These are phyloP conservation scores for Limonium bicolor DNA, from an alignment of 148 eudicot species.

Conservation along the genomic window DNA sequence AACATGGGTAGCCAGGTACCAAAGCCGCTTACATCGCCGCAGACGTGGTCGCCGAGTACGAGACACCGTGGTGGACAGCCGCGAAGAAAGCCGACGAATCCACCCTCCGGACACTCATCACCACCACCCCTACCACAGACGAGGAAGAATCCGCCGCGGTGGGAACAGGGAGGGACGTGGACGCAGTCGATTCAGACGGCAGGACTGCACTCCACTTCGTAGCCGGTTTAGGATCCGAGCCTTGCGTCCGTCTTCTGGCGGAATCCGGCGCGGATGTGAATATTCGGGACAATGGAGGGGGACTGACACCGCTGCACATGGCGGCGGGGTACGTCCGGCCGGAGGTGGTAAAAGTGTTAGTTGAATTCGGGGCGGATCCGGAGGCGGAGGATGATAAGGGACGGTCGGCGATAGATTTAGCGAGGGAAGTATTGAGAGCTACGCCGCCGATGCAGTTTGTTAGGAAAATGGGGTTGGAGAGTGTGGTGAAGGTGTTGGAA, in stretches of 20 bases:
- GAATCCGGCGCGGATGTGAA: conserved; percentile 51
- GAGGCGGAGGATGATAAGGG: conserved; percentile 43
- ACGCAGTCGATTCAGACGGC: conserved; percentile 77
- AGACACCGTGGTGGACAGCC: conserved; percentile 89
- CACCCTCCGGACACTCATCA: conserved; percentile 23
- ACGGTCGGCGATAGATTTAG: conserved; percentile 56
- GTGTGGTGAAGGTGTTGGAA: conserved; percentile 37
- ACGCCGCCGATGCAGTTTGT: conserved; percentile 74
- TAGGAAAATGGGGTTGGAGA: conserved; percentile 57
- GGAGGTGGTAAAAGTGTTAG: conserved; percentile 21
- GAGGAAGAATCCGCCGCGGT: too few relatives aligned
- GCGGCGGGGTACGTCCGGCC: conserved; percentile 81
- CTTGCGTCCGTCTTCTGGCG: conserved; percentile 34
- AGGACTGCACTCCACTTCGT: conserved; percentile 75
- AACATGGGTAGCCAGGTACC: conserved; percentile 91
- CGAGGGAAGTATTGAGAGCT: conserved; percentile 31
- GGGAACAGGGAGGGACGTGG: conserved; percentile 32
- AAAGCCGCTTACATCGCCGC: conserved; percentile 45
- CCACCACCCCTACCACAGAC: conserved; percentile 7
- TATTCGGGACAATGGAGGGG: conserved; percentile 32
- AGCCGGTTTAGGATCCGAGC: conserved; percentile 67
- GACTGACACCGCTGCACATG: conserved; percentile 80
- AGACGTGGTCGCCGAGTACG: conserved; percentile 79
- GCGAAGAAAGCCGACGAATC: conserved; percentile 67
- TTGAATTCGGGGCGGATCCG: conserved; percentile 54